Evolutionary conservation across 2,329 filamentous ascomycete species (phyloP).

Genomic region (Pseudogymnoascus pannorum): DNA sequence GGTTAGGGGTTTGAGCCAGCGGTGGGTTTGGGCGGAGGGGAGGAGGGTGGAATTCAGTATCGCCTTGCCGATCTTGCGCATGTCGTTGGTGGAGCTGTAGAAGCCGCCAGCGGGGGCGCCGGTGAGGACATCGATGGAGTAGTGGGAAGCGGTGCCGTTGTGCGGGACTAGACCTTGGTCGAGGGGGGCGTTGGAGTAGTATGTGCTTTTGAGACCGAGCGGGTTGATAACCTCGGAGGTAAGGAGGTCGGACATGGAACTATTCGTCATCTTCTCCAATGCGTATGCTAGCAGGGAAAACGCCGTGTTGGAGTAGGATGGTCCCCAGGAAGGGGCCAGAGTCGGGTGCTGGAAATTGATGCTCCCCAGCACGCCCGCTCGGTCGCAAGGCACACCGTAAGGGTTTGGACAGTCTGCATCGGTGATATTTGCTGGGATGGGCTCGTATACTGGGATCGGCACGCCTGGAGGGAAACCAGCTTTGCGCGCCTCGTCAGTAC

Average conservation of each 20-base stretch:
- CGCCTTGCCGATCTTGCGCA: constrained; percentile 22
- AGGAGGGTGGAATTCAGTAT: constrained; percentile 20
- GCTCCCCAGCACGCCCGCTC: constrained; percentile 5
- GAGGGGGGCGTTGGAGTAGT: constrained; percentile 19
- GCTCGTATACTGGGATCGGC: not conserved
- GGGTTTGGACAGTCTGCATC: not conserved
- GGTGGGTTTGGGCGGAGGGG: constrained; percentile 19
- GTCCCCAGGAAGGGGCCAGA: constrained; percentile 28
- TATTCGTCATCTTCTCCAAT: constrained; percentile 34
- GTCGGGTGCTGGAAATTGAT: constrained; percentile 28
- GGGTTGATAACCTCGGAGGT: constrained; percentile 27
- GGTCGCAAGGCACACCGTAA: not conserved
- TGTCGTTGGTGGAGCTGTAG: constrained; percentile 31
- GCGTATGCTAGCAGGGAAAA: constrained; percentile 33
- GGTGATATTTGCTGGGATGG: not conserved
- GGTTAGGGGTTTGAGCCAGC: constrained; percentile 23
- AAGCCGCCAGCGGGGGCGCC: constrained; percentile 28
- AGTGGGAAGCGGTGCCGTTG: not conserved
- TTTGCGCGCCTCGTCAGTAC: not conserved
- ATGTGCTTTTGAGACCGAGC: constrained; percentile 28
- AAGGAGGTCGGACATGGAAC: constrained; percentile 25
- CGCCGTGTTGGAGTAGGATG: constrained; percentile 33
- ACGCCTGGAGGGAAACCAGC: not conserved
- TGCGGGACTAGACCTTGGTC: constrained; percentile 16
- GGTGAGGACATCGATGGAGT: constrained; percentile 18